A percentile compares a stretch with the other conserved stretches of the same genome.
phyloP scores from a whole-genome alignment of 1,139 yeast genomes.

The Petasospora fabianii region DNA sequence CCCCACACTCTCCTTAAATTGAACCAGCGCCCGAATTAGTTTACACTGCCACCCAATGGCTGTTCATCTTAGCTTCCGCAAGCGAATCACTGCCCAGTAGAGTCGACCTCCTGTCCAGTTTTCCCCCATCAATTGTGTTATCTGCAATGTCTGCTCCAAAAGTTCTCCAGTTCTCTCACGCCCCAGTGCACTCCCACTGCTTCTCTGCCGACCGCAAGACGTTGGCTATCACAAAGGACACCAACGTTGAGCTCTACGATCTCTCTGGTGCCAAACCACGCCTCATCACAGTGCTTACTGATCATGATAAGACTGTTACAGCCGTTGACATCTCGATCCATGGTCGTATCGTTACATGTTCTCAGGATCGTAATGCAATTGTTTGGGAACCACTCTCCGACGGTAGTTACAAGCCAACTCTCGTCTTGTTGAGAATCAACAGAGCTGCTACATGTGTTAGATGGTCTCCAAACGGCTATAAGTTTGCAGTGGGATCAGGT shows the following conservation, averaged over 20 bases:
- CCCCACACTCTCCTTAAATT: no score
- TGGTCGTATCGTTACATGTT: conserved; percentile 92
- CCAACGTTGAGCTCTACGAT: conserved; percentile 70
- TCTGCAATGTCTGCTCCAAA: conserved; percentile 6
- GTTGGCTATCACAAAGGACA: conserved; percentile 80
- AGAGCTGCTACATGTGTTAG: conserved; percentile 38
- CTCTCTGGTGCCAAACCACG: conserved; percentile 41
- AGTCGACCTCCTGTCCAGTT: conserved; percentile 2
- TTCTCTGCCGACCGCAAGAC: conserved; percentile 66
- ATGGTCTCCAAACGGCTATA: conserved; percentile 69
- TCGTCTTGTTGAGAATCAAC: conserved; percentile 84
- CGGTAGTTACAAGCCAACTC: conserved; percentile 75
- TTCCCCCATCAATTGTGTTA: not conserved
- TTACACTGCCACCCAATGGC: no score
- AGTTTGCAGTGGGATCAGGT: conserved; percentile 96
- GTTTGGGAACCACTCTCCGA: conserved; percentile 83
- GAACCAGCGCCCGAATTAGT: no score
- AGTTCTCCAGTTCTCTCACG: conserved; percentile 66
- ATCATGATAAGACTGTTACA: conserved; percentile 93
- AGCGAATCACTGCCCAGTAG: conserved; percentile 7
- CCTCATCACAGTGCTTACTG: conserved; percentile 59
- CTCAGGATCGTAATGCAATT: conserved; percentile 96
- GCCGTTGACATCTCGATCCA: conserved; percentile 89
- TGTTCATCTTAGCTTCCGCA: no score
- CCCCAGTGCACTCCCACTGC: conserved; percentile 88